Evolutionary conservation across 345 rosid genomes (phyloP), one percentile per base, ranked within the genome.

Genomic region (Pistacia vera): DNA sequence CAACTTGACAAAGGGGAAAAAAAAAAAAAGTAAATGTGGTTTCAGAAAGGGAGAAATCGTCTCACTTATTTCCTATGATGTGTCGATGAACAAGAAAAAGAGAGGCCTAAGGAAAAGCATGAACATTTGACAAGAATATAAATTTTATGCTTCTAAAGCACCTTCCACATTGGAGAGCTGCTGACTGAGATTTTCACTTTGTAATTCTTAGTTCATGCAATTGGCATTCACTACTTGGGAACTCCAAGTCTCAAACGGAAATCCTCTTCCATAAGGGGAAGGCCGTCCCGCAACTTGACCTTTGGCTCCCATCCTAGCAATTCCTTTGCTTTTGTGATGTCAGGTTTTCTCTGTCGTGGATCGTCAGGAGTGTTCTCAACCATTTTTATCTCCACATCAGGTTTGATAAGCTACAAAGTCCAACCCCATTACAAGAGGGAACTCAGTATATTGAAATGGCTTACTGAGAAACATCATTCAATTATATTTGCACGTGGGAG

Each of bases 351-450:
- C 84, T 95, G 97, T 62, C 86, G 83, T 8, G 97, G 98, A 82
- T 95, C 97, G 36, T 95, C 98, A 0, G 97, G 97, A 59, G 98
- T 95, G 87, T 93, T 93, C 85, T 95, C 97, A 48, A 93, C 98
- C 84, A 79, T 90, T 65, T 87, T 88, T 75, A 91, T 95, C 89
- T 91, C 93, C 78, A 90, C 91, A 59, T 83, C 81, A 2, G 96
- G 94, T 79, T 83, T 93, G 20, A 95, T 92, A 69, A 90, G 91
- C 97, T 95, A 82, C 22, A 81, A 52, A 1, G 16, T 46, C 68
- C 52, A 13, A 69, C 20, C 20, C 46, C 59, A 38, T 14, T 49
- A 41, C 44, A 41, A 51, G 12, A 52, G 25, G 56, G 20, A 5
- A 38, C 52, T 73, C 46, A 51, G 54, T 4, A 64, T 51, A n/a